Percentiles rank a stretch among this genome's conserved stretches.
Evolutionary conservation across 75 land plant species (phyloP).

Genomic region (Cunninghamia lanceolata): DNA sequence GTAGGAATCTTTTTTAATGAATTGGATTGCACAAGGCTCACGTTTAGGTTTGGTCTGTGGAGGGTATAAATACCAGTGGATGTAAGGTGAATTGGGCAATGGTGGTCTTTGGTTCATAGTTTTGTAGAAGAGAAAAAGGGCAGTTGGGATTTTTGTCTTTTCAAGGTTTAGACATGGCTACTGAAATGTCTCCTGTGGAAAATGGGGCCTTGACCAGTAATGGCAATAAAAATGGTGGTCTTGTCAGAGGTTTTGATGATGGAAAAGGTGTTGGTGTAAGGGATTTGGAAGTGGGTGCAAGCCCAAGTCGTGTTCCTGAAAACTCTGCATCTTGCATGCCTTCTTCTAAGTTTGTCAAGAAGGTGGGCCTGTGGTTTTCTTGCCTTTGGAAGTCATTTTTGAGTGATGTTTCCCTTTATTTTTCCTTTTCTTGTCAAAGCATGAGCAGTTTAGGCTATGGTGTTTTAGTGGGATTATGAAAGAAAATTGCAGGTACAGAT

Average conservation of each 20-base stretch:
- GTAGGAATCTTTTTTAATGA: background rate
- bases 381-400: background rate
- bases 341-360: background rate
- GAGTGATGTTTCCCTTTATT: background rate
- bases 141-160: background rate
- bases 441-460: background rate
- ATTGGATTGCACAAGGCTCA: background rate
- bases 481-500: background rate
- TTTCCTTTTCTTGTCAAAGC: background rate
- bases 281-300: background rate
- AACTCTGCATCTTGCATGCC: background rate
- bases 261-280: background rate
- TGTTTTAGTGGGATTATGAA: background rate
- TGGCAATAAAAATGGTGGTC: background rate
- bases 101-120: background rate
- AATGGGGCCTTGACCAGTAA: background rate
- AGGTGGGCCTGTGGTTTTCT: background rate
- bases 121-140: background rate
- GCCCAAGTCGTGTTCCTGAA: background rate
- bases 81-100: background rate
- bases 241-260: background rate
- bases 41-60: background rate
- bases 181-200: background rate
- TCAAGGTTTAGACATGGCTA: background rate
- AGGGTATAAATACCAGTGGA: background rate